phyloP scores from a whole-genome alignment of 176 grass and related monocot genomes.

The Triticum turgidum region DNA sequence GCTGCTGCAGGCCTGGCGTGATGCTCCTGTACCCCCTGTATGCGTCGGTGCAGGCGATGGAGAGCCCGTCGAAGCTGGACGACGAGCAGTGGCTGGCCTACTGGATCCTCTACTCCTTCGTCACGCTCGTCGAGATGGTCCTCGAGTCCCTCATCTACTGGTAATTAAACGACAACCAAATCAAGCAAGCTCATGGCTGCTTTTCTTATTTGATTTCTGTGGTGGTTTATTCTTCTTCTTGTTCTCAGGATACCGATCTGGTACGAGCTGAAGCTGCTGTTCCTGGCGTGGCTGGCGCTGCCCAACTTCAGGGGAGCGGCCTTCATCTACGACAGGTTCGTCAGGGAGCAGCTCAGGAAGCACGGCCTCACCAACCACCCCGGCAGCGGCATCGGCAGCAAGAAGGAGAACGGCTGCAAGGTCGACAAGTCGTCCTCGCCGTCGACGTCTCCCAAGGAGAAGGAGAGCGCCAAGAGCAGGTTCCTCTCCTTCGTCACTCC shows the following conservation, averaged over 20 bases:
- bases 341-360: conserved; percentile 70
- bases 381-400: background rate
- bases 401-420: conserved; percentile 25
- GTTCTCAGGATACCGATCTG: conserved; percentile 65
- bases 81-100: conserved; percentile 95
- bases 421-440: conserved; percentile 18
- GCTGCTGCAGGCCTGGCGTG: conserved; percentile 57
- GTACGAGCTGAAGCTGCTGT: conserved; percentile 83
- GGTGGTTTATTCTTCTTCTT: too few relatives aligned
- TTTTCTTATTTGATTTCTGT: background rate
- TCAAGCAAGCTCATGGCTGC: background rate
- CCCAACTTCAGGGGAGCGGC: conserved; percentile 85
- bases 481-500: conserved; percentile 50
- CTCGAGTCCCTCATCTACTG: conserved; percentile 80
- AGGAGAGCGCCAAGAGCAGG: conserved; percentile 69
- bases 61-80: conserved; percentile 72
- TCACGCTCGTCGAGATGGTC: conserved; percentile 87
- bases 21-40: conserved; percentile 83
- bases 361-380: background rate
- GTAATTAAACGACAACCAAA: conserved; percentile 39
- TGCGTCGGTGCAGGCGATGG: conserved; percentile 84
- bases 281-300: conserved; percentile 80
- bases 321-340: conserved; percentile 83
- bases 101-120: conserved; percentile 94
- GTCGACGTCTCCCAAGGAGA: conserved; percentile 51